Conservation (phyloP, 371 early-diverging fungal genomes). For the Mortierella sp. region DNA sequence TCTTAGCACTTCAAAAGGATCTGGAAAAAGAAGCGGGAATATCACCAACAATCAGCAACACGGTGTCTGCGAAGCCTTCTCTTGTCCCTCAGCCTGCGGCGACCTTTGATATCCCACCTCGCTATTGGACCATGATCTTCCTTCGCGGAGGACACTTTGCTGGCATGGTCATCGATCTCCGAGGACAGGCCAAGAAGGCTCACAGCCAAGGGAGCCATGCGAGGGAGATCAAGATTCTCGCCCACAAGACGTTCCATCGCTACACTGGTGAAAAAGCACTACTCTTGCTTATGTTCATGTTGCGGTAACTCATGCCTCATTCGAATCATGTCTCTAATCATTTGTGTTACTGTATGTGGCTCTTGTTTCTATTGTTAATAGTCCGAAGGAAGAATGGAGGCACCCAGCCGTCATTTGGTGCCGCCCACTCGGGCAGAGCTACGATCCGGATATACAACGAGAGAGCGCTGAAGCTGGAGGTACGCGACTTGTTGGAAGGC, state of each 20-base stretch:
- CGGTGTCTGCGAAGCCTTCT: not conserved
- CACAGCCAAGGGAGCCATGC: constrained; percentile 21
- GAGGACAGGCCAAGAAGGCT: constrained; percentile 55
- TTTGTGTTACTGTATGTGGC: too few species aligned
- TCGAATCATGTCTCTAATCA: too few species aligned
- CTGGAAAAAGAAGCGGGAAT: not conserved
- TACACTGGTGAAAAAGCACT: constrained; percentile 81
- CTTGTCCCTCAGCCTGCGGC: not conserved
- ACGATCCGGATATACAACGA: constrained; percentile 93
- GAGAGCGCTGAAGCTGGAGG: constrained; percentile 79
- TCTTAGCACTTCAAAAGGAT: not conserved
- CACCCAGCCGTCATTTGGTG: constrained; percentile 86
- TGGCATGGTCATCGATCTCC: constrained; percentile 84
- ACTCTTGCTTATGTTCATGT: not conserved
- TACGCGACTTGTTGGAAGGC: constrained; percentile 73
- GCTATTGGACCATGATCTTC: constrained; percentile 84
- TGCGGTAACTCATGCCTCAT: too few species aligned
- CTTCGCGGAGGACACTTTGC: constrained; percentile 92
- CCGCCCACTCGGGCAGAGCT: constrained; percentile 94
- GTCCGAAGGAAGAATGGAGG: constrained; percentile 97
- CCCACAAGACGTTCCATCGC: constrained; percentile 91
- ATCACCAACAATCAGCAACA: not conserved
- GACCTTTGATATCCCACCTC: not conserved
- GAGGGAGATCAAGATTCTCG: constrained; percentile 58
- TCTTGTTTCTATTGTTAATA: constrained; percentile 21